Evolutionary conservation across 2,329 filamentous ascomycete species (phyloP).

Genomic region (Xylariaceae sp.): DNA sequence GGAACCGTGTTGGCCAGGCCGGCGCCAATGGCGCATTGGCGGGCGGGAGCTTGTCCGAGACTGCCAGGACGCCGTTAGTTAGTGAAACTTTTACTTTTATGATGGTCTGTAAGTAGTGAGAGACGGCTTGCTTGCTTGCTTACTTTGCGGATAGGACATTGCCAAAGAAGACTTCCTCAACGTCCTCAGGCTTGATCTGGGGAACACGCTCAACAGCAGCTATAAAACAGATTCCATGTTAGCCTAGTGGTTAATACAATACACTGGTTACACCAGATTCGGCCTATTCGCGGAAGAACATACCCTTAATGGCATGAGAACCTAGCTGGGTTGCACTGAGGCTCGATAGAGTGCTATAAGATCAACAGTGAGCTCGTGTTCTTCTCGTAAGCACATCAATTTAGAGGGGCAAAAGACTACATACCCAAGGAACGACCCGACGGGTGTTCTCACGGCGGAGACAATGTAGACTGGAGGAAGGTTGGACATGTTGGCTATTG

Average conservation of each 20-base stretch:
- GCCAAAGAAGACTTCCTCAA: conserved; percentile 97
- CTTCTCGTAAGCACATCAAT: not conserved
- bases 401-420: conserved; percentile 34
- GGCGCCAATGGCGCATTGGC: conserved; percentile 89
- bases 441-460: conserved; percentile 85
- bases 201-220: conserved; percentile 85
- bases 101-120: too few relatives aligned
- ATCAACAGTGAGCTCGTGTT: conserved; percentile 28
- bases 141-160: conserved; percentile 98
- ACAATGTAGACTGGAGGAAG: conserved; percentile 95
- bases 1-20: conserved; percentile 82
- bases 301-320: conserved; percentile 91
- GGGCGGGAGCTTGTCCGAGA: conserved; percentile 93
- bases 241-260: too few relatives aligned
- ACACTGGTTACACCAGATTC: too few relatives aligned
- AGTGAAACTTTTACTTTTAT: not conserved
- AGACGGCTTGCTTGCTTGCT: too few relatives aligned
- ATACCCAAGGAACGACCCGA: conserved; percentile 94
- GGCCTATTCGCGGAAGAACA: too few relatives aligned
- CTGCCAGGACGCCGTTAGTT: conserved; percentile 57
- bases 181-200: conserved; percentile 84
- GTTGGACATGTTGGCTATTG: conserved; percentile 72
- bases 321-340: conserved; percentile 87
- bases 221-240: conserved; percentile 47
- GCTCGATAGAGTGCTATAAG: conserved; percentile 80